Evolutionary conservation across 2,329 filamentous ascomycete genomes (phyloP).

Genomic region (Calonectria fujianensis): DNA sequence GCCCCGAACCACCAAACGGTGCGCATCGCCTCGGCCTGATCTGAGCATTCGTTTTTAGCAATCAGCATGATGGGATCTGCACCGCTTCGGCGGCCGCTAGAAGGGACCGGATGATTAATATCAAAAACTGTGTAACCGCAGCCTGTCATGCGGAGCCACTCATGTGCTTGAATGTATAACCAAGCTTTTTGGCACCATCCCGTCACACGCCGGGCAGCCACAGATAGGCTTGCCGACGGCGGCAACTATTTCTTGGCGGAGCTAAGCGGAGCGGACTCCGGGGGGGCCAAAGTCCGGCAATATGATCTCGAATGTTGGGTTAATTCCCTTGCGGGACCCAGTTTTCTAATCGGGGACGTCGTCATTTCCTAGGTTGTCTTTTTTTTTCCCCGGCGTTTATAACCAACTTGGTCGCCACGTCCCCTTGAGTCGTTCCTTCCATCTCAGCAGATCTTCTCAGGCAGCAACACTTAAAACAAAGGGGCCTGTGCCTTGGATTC

Average conservation of each 20-base stretch:
- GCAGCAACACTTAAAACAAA: not conserved
- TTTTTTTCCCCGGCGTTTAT: not conserved
- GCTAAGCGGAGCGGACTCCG: slow-evolving; percentile 29
- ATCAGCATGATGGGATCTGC: not conserved
- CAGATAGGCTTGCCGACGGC: not conserved
- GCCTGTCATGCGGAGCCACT: not conserved
- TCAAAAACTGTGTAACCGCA: not conserved
- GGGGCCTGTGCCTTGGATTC: not conserved
- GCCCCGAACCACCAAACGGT: not conserved
- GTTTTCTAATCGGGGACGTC: not conserved
- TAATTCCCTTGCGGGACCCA: not conserved
- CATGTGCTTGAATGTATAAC: not conserved
- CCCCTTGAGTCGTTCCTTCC: not conserved
- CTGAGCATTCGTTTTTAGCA: slow-evolving; percentile 2
- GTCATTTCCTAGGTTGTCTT: slow-evolving; percentile 6
- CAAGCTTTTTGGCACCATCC: not conserved
- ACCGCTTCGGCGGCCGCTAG: not conserved
- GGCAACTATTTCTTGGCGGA: not conserved
- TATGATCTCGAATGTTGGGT: slow-evolving; percentile 5
- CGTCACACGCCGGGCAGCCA: not conserved
- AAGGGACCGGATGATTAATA: not conserved
- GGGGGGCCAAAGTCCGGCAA: slow-evolving; percentile 23
- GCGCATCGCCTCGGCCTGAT: not conserved
- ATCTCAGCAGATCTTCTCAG: not conserved
- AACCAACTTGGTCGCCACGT: slow-evolving; percentile 9